Conservation (phyloP, 2,329 filamentous ascomycete genomes). For the Fusarium humuli region DNA sequence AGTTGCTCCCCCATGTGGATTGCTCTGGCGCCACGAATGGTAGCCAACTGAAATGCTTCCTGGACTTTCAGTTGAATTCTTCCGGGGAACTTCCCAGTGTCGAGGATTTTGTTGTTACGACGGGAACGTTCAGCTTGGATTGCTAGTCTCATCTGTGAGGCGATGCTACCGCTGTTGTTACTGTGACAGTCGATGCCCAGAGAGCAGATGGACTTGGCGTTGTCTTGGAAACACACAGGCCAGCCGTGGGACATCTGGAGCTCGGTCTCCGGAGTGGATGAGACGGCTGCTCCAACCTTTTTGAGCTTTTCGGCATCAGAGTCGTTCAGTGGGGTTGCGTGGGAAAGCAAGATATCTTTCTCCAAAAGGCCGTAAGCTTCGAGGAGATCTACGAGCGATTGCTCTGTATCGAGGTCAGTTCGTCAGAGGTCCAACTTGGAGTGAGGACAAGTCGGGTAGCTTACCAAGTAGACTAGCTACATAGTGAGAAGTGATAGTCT, state of each 20-base stretch:
- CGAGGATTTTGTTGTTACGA: neutral
- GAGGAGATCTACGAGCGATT: neutral
- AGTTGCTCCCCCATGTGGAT: conserved; percentile 4
- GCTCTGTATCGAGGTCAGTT: neutral
- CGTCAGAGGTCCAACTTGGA: rapidly evolving
- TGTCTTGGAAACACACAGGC: conserved; percentile 18
- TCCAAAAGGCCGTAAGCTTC: neutral
- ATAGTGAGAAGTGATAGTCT: conserved; percentile 19
- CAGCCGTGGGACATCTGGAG: conserved; percentile 20
- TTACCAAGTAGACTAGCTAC: conserved; percentile 1
- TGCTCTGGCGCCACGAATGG: neutral
- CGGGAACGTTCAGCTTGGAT: conserved; percentile 11
- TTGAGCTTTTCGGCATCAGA: conserved; percentile 11
- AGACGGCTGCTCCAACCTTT: neutral
- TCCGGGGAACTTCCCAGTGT: neutral
- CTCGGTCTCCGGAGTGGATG: conserved; percentile 5
- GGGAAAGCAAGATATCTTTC: conserved; percentile 16
- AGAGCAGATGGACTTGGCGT: conserved; percentile 5
- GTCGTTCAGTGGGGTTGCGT: conserved; percentile 5
- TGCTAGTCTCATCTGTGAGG: conserved; percentile 5
- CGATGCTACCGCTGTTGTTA: conserved; percentile 6
- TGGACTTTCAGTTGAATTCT: neutral
- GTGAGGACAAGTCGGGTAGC: too few relatives aligned
- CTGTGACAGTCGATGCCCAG: conserved; percentile 14
- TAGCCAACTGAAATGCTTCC: conserved; percentile 8